These are phyloP conservation scores for Rhizopogon vesiculosus DNA, from an alignment of 768 basidiomycete species.

Conservation along the genomic window DNA sequence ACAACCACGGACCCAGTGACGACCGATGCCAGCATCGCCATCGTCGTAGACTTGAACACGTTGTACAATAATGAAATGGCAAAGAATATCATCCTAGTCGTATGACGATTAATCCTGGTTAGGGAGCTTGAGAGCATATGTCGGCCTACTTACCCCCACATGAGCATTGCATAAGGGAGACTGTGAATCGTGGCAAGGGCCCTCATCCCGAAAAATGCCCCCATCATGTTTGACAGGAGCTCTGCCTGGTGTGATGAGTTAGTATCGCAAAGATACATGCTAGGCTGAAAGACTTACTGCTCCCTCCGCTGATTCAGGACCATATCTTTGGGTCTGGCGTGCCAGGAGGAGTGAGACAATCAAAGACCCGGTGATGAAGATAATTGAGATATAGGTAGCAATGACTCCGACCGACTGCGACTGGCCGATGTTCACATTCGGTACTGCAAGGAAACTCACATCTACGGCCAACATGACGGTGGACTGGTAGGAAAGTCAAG, in stretches of 20 bases:
- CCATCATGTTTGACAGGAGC: constrained; percentile 16
- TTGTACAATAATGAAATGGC: too few relatives aligned
- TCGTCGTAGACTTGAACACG: too few relatives aligned
- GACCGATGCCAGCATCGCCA: too few relatives aligned
- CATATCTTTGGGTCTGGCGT: constrained; percentile 30
- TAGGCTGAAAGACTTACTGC: constrained; percentile 19
- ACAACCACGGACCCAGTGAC: too few relatives aligned
- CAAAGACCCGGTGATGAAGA: constrained; percentile 29
- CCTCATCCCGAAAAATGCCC: constrained; percentile 17
- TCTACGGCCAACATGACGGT: constrained; percentile 49
- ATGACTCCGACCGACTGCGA: constrained; percentile 14
- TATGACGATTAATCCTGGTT: too few relatives aligned
- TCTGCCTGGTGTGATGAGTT: constrained; percentile 10
- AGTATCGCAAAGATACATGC: not conserved
- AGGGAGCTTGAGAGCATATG: too few relatives aligned
- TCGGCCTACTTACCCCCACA: constrained; percentile 21
- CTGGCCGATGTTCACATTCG: constrained; percentile 26
- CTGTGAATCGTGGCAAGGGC: constrained; percentile 26
- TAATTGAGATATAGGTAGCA: constrained; percentile 32
- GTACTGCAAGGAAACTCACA: constrained; percentile 51
- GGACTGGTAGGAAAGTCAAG: constrained; percentile 25
- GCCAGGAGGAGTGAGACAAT: constrained; percentile 30
- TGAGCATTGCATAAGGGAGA: constrained; percentile 27
- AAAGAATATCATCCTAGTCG: not conserved
- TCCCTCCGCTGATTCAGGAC: constrained; percentile 16